Conservation (phyloP, 2,329 filamentous ascomycete species). For the Cytospora mali region DNA sequence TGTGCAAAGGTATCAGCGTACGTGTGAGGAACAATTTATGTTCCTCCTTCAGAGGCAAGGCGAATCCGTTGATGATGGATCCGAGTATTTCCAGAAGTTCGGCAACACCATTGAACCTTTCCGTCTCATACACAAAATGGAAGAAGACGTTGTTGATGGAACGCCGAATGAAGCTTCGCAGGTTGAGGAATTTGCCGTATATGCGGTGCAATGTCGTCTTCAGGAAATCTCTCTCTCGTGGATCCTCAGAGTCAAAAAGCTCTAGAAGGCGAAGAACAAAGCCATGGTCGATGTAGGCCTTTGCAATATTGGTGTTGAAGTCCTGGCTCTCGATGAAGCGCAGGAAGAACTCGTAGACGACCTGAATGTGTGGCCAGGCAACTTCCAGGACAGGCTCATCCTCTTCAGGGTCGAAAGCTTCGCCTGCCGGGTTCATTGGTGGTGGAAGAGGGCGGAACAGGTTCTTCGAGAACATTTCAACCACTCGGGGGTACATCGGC, state of each 20-base stretch:
- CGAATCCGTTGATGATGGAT: constrained; percentile 99
- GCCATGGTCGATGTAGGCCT: constrained; percentile 97
- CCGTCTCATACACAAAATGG: constrained; percentile 98
- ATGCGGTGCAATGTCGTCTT: constrained; percentile 98
- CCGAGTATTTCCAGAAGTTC: constrained; percentile 95
- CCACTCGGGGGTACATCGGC: constrained; percentile 97
- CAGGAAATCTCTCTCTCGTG: constrained; percentile 92
- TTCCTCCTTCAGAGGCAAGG: constrained; percentile 93
- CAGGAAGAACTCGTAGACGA: constrained; percentile 99
- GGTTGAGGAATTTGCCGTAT: constrained; percentile 97
- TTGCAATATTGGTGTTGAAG: constrained; percentile 99
- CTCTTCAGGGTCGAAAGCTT: constrained; percentile 97
- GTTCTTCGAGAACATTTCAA: constrained; percentile 99
- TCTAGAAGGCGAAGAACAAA: constrained; percentile 97
- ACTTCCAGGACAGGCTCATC: constrained; percentile 98
- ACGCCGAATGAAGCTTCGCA: constrained; percentile 93
- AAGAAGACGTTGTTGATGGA: constrained; percentile 99
- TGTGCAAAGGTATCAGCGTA: constrained; percentile 91
- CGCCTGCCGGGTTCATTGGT: constrained; percentile 95
- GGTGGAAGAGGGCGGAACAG: constrained; percentile 95
- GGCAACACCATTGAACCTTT: constrained; percentile 97
- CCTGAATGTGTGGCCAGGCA: constrained; percentile 98
- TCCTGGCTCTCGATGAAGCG: constrained; percentile 99
- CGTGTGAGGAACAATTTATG: constrained; percentile 97
- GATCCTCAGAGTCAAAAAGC: constrained; percentile 97